A percentile compares a stretch with the other conserved stretches of the same genome.
These are phyloP conservation scores for Neofusicoccum laricinum DNA, from an alignment of 2,329 filamentous ascomycete species.

Conservation along the genomic window DNA sequence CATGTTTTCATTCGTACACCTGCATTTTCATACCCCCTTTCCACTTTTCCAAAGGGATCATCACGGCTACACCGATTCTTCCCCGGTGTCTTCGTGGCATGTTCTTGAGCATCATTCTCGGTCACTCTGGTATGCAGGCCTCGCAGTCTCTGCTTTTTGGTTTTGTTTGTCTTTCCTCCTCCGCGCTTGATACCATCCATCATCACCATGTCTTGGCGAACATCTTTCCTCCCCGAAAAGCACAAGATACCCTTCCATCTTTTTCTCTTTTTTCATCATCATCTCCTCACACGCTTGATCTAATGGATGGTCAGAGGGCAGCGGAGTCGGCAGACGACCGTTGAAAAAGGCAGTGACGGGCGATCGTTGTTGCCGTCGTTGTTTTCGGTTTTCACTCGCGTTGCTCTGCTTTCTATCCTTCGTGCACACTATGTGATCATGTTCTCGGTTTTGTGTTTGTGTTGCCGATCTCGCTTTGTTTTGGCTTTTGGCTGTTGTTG, in stretches of 20 bases:
- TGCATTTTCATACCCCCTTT: neutral
- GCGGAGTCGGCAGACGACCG: neutral
- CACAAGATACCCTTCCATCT: neutral
- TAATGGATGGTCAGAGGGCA: neutral
- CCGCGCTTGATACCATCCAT: constrained; percentile 8
- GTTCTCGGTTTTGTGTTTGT: neutral
- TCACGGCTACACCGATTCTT: neutral
- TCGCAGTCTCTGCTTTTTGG: neutral
- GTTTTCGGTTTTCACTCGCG: neutral
- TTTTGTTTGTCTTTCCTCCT: neutral
- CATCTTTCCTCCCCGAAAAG: neutral
- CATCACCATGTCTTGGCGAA: neutral
- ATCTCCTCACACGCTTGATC: neutral
- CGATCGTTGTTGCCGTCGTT: neutral
- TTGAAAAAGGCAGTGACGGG: neutral
- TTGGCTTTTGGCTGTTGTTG: neutral
- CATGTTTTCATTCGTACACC: neutral
- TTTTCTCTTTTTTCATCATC: neutral
- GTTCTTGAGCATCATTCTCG: neutral
- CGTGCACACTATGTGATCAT: neutral
- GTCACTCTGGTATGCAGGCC: neutral
- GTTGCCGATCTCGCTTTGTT: neutral
- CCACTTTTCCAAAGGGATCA: neutral
- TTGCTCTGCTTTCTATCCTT: neutral
- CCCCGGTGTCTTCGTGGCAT: neutral